Evolutionary conservation across 1,139 yeast genomes (phyloP).

Genomic region (Blastobotrys niveus): DNA sequence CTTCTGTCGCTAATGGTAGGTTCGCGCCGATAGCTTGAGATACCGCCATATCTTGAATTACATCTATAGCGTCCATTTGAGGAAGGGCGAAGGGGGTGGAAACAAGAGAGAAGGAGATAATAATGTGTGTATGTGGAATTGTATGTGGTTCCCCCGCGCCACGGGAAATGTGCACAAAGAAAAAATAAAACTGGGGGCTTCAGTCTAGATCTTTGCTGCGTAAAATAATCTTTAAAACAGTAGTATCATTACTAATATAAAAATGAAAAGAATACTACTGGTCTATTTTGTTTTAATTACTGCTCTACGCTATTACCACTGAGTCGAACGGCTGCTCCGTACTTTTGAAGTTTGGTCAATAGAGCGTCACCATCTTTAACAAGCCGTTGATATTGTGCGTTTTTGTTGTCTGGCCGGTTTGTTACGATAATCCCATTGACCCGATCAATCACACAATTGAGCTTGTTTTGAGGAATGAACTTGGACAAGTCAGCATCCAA

Average conservation of each 20-base stretch:
- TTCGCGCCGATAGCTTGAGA: conserved; percentile 7
- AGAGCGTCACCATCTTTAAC: conserved; percentile 90
- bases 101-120: no score
- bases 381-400: conserved; percentile 82
- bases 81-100: no score
- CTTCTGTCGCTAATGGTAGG: neutral
- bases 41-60: conserved; percentile 12
- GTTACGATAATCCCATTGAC: conserved; percentile 96
- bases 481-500: conserved; percentile 75
- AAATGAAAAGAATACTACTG: no score
- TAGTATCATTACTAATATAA: no score
- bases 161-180: no score
- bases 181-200: no score
- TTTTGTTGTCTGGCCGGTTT: conserved; percentile 92
- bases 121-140: no score
- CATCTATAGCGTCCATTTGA: conserved; percentile 16
- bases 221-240: no score
- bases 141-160: no score
- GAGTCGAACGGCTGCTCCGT: conserved; percentile 93
- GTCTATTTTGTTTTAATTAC: neutral
- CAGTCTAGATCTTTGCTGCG: no score
- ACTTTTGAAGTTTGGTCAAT: conserved; percentile 90
- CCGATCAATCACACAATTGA: conserved; percentile 92
- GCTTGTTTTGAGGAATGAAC: conserved; percentile 86
- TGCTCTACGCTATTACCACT: conserved; percentile 49